Conservation (phyloP, 306 rosid species). For the Parietaria judaica region DNA sequence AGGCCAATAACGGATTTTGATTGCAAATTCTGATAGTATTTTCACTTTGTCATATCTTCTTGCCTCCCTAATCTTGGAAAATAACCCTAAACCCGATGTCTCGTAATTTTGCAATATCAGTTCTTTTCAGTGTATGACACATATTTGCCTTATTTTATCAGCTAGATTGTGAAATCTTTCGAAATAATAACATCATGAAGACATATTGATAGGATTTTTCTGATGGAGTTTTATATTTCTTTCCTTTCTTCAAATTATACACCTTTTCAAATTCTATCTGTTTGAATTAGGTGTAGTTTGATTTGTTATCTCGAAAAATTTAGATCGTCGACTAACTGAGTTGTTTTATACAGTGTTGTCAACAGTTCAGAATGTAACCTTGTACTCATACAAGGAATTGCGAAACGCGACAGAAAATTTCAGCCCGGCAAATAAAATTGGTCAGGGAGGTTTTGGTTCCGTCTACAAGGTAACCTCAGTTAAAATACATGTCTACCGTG, state of each 20-base stretch:
- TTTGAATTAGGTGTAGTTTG: background rate
- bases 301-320: background rate
- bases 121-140: background rate
- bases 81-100: background rate
- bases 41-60: background rate
- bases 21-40: too few relatives aligned
- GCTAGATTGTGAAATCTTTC: too few relatives aligned
- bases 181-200: too few relatives aligned
- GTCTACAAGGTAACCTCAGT: conserved; percentile 65
- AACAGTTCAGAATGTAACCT: conserved; percentile 38
- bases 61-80: background rate
- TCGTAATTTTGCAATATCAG: conserved; percentile 2
- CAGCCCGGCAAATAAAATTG: conserved; percentile 47
- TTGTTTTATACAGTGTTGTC: conserved; percentile 37
- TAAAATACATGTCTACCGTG: conserved; percentile 3
- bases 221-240: background rate
- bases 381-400: conserved; percentile 55
- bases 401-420: conserved; percentile 49
- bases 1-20: too few relatives aligned
- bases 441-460: conserved; percentile 83
- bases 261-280: background rate
- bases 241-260: background rate
- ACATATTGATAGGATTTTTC: too few relatives aligned
- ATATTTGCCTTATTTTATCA: too few relatives aligned
- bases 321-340: background rate